These are phyloP conservation scores for Hypoxylon sp. DNA, from an alignment of 2,329 filamentous ascomycete genomes.

Conservation along the genomic window DNA sequence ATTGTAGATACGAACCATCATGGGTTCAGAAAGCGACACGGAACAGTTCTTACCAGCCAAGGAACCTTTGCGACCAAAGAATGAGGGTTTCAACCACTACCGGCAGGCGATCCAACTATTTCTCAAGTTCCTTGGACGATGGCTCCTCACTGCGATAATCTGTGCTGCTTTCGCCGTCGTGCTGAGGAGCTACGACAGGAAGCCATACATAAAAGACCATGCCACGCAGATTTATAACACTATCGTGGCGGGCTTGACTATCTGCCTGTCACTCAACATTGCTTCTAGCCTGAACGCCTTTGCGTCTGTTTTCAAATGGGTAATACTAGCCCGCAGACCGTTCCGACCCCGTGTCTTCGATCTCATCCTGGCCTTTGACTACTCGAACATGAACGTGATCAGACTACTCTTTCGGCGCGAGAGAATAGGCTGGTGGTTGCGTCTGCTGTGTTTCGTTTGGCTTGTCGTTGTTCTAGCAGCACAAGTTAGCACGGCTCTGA, in stretches of 20 bases:
- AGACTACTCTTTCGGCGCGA: constrained; percentile 11
- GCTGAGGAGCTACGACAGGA: constrained; percentile 17
- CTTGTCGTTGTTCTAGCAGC: constrained; percentile 12
- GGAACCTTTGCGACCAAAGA: neutral
- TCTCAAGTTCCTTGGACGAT: constrained; percentile 14
- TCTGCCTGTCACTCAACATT: constrained; percentile 23
- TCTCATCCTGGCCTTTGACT: constrained; percentile 16
- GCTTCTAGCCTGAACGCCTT: constrained; percentile 19
- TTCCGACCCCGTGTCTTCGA: constrained; percentile 18
- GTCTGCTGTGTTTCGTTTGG: constrained; percentile 11
- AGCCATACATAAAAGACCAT: constrained; percentile 7
- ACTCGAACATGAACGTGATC: constrained; percentile 14
- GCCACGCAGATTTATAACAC: constrained; percentile 18
- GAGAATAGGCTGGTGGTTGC: neutral
- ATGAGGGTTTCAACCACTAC: neutral
- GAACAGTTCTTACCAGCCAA: neutral
- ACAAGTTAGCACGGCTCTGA: constrained; percentile 20
- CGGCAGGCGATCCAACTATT: neutral
- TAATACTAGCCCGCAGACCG: neutral
- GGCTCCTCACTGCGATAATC: constrained; percentile 17
- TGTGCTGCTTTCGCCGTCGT: constrained; percentile 17
- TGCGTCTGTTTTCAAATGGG: constrained; percentile 16
- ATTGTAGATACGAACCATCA: neutral
- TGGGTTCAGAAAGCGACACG: neutral
- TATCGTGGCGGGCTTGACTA: constrained; percentile 16